Base-by-base conservation (phyloP, 139 green algal genomes). In the Auxenochlorella protothecoides region DNA sequence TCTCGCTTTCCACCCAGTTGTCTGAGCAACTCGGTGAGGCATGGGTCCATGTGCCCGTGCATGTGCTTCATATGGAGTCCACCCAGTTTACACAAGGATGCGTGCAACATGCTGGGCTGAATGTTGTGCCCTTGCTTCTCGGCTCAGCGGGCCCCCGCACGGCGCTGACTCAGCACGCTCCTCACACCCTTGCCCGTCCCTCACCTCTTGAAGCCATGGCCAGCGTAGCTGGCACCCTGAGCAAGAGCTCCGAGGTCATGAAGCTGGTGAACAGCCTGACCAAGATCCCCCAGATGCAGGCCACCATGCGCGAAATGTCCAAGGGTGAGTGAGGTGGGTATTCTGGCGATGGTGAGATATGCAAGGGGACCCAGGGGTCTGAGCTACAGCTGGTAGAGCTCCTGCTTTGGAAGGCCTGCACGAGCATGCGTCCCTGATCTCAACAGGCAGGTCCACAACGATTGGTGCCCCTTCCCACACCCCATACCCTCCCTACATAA, bases 301-400 rank as follows among this genome's bases (percentile, higher is more conserved):
- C 72, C 55, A 90, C 74, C 3, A 91, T 96, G 89, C 81, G 85
- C 69, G 85, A 94, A 56, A 93, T 96, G 91, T 85, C 83, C 9
- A 88, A 77, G 78, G 89, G 85, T 86, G 65, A 16, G 78, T 9
- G 14, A 44, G n/a, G 51, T 7, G 27, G 27, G 27, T 44, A 44
- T 44, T 44, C 27, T 44, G 27, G 27, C 27, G 27, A 1, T 0
- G 27, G 27, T 1, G 1, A 44, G 27, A 44, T 44, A 44, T 44
- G 27, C 27, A 44, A 44, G 27, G 27, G 27, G 27, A 44, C 1
- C 27, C 27, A 44, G 27, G 27, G 27, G 27, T 44, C 27, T 44
- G 27, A 44, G 27, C 27, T 44, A 44, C 27, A 44, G 27, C 27
- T 44, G 27, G 27, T 44, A 1, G 27, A 44, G 27, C 27, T 44